A percentile compares a stretch with the other conserved stretches of the same genome.
Conservation (phyloP, 768 basidiomycete genomes). For the Tylopilus balloui region DNA sequence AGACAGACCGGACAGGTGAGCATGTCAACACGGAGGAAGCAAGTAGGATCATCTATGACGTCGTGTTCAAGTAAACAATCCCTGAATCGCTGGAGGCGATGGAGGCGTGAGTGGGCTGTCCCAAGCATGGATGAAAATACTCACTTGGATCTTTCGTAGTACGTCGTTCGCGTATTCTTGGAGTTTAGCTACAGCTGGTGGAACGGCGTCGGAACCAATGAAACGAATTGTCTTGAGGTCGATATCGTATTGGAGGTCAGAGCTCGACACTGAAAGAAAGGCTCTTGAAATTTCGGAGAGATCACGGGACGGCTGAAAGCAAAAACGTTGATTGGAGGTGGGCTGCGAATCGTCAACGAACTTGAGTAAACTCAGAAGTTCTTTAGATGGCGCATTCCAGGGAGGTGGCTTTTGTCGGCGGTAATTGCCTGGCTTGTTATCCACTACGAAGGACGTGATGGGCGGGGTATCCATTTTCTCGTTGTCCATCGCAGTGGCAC, state of each 20-base stretch:
- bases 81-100: constrained; percentile 8
- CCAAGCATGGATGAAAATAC: not conserved
- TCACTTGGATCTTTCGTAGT: constrained; percentile 6
- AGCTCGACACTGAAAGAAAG: constrained; percentile 10
- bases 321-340: constrained; percentile 1
- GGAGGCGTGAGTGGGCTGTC: not conserved
- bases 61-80: constrained; percentile 1
- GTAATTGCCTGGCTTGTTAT: not conserved
- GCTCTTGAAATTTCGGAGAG: constrained; percentile 9
- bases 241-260: constrained; percentile 2
- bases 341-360: not conserved
- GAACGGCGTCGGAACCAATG: not conserved
- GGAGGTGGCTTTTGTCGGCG: not conserved
- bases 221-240: constrained; percentile 1
- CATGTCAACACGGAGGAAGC: constrained; percentile 8
- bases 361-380: constrained; percentile 7
- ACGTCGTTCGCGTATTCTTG: constrained; percentile 5
- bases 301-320: constrained; percentile 14
- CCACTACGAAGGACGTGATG: constrained; percentile 9
- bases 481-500: constrained; percentile 13
- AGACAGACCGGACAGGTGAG: constrained; percentile 14
- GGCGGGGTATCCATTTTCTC: not conserved
- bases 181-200: constrained; percentile 1
- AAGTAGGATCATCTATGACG: not conserved
- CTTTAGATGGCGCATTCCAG: constrained; percentile 11